Percentiles rank a stretch among this genome's conserved stretches.
Evolutionary conservation across 371 early-diverging fungal species (phyloP).

Genomic region (Sporodiniella umbellata): DNA sequence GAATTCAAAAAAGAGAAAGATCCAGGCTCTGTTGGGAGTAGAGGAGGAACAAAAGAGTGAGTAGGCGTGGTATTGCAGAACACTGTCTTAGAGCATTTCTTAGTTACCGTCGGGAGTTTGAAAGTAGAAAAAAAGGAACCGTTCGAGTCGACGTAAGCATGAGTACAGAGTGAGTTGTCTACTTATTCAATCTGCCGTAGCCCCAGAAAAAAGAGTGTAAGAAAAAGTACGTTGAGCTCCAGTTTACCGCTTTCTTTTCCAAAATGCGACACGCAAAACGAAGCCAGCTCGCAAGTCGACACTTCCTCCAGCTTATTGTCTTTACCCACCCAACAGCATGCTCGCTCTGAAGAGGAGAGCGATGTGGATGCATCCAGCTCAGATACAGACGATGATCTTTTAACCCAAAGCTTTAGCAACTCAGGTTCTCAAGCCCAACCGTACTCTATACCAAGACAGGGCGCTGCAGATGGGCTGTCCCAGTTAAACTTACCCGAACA

Average conservation of each 20-base stretch:
- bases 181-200: too few relatives aligned
- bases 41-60: neutral
- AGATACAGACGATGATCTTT: neutral
- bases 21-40: neutral
- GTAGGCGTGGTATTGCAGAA: too few relatives aligned
- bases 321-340: too few relatives aligned
- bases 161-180: too few relatives aligned
- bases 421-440: neutral
- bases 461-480: too few relatives aligned
- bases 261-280: neutral
- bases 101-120: neutral
- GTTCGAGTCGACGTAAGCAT: too few relatives aligned
- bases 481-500: too few relatives aligned
- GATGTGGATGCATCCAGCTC: neutral
- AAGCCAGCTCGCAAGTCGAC: neutral
- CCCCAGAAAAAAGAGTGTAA: too few relatives aligned
- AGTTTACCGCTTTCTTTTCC: too few relatives aligned
- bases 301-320: neutral
- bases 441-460: too few relatives aligned
- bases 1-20: neutral
- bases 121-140: neutral
- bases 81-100: too few relatives aligned
- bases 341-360: neutral
- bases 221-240: too few relatives aligned
- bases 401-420: neutral